Evolutionary conservation across 306 rosid species (phyloP), one percentile per base, ranked within the genome.

Genomic region (Rosa rugosa): DNA sequence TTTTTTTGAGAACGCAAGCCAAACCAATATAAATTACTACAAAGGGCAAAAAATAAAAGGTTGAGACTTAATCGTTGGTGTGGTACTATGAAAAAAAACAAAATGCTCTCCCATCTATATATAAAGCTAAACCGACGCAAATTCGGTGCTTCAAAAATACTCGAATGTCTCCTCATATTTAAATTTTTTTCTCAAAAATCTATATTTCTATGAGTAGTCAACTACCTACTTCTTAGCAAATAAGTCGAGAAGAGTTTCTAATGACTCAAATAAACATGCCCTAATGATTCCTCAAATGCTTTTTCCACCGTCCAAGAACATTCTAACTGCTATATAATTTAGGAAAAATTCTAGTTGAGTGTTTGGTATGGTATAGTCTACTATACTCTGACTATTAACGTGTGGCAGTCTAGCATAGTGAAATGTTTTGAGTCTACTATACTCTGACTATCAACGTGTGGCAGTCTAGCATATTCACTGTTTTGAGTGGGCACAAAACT

Each of bases 291-390:
- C 71, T n/a, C 34, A 17, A 16, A 76, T 20, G 62, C 71, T 38
- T 76, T 60, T 46, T 0, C 79, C 72, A 76, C 79, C 79, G 79
- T 46, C 79, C 79, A 11, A 53, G 27, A 31, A 62, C 62, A 75
- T 63, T 75, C 46, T 22, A 17, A 27, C 59, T 60, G 44, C 6
- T 22, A 42, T 38, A 59, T 42, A 34, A 22, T 64, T 57, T 51
- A n/a, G n/a, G n/a, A n/a, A n/a, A n/a, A n/a, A 56, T 10, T 18
- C 41, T 71, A 74, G 40, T 9, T 22, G n/a, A n/a, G n/a, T n/a
- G n/a, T n/a, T n/a, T n/a, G n/a, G 40, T 6, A 72, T 72, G 49
- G 47, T 20, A 53, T 36, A 51, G 47, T 50, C 42, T 31, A 72
- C 31, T 8, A 49, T 14, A 27, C 36, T 23, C 18, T 10, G 40